Percentiles rank a stretch among this genome's conserved stretches.
Conservation (phyloP, 805 yeast species). For the Kurtzmaniella fragi region DNA sequence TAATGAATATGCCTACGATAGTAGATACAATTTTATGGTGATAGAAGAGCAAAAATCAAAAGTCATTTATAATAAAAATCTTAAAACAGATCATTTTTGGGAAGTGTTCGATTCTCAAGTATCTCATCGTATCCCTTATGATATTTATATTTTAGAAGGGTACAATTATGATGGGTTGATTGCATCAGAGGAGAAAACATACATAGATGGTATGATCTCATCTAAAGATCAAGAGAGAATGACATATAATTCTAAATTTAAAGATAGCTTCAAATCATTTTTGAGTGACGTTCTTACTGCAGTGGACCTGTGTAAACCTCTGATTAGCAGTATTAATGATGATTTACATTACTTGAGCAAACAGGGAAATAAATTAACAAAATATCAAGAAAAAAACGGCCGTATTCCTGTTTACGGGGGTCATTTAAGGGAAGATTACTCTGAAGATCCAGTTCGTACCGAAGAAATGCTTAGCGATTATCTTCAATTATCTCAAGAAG, state of each 20-base stretch:
- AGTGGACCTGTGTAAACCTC: slow-evolving; percentile 19
- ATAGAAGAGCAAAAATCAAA: no score
- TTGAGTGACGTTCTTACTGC: slow-evolving; percentile 14
- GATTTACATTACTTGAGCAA: slow-evolving; percentile 22
- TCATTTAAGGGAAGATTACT: slow-evolving; percentile 26
- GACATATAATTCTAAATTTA: slow-evolving; percentile 12
- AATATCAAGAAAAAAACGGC: slow-evolving; percentile 18
- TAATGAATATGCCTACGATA: no score
- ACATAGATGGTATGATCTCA: not conserved
- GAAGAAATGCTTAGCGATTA: slow-evolving; percentile 18
- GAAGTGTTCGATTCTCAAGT: no score
- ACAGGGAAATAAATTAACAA: not conserved
- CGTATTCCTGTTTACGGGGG: slow-evolving; percentile 28
- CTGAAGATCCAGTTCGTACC: slow-evolving; percentile 23
- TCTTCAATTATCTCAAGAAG: slow-evolving; percentile 15
- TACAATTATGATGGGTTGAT: slow-evolving; percentile 12
- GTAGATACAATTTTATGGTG: no score
- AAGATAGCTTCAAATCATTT: slow-evolving; percentile 13
- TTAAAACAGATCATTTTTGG: no score
- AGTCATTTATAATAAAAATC: no score
- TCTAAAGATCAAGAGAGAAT: slow-evolving; percentile 2
- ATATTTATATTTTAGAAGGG: slow-evolving; percentile 12
- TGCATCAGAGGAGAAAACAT: slow-evolving; percentile 1
- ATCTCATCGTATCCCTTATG: slow-evolving; percentile 6
- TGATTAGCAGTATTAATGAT: slow-evolving; percentile 16